These are phyloP conservation scores for Salix dunnii DNA, from an alignment of 345 rosid genomes.

Conservation along the genomic window DNA sequence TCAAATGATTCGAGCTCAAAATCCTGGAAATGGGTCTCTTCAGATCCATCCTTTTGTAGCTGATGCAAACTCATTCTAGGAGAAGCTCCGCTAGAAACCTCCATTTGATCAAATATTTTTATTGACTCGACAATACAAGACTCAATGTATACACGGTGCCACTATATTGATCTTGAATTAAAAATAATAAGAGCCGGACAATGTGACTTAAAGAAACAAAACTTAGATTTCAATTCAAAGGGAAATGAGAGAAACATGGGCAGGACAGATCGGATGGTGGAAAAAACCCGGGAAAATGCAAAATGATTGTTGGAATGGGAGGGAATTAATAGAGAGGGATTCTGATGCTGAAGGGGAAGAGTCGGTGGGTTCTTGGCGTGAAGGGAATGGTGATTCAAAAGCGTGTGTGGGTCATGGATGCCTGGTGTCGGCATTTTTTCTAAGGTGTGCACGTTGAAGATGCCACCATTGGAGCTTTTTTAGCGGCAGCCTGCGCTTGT, in stretches of 20 bases:
- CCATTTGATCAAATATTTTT: slow-evolving; percentile 27
- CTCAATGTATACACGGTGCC: not conserved
- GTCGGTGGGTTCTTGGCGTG: slow-evolving; percentile 15
- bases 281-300: not conserved
- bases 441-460: not conserved
- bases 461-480: not conserved
- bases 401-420: not conserved
- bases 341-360: not conserved
- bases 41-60: slow-evolving; percentile 30
- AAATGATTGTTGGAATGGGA: not conserved
- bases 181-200: not conserved
- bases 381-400: not conserved
- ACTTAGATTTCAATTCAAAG: not conserved
- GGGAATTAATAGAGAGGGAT: not conserved
- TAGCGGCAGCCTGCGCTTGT: not conserved
- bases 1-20: slow-evolving; percentile 40
- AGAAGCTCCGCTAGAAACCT: slow-evolving; percentile 30
- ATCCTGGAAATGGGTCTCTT: slow-evolving; percentile 30
- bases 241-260: not conserved
- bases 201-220: not conserved
- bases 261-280: not conserved
- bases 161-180: slow-evolving; percentile 3
- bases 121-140: slow-evolving; percentile 3
- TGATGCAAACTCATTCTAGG: slow-evolving; percentile 35
- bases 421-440: not conserved